Evolutionary conservation across 768 basidiomycete species (phyloP), one percentile per base, ranked within the genome.

Genomic region (Dendrothele bispora): DNA sequence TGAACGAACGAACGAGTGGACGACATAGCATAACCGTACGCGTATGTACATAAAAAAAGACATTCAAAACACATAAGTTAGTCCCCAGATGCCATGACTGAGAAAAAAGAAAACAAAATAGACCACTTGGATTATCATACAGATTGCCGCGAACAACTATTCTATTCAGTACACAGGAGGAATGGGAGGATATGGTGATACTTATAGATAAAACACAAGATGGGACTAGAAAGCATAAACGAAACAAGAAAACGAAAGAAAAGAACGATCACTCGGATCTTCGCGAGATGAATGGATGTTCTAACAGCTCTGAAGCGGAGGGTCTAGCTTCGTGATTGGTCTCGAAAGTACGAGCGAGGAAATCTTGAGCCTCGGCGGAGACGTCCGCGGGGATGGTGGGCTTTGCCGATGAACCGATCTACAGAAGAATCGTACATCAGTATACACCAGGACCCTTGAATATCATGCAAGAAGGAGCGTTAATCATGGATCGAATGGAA

Each of bases 301-400:
- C 77, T 29, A 93, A 74, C 8, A 95, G 72, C 54, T 84, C 86
- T 2, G 75, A 72, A 7, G 93, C 93, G 15, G 86, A 80, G 5
- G 93, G 93, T 41, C 94, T 81, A 24, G 78, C 78, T 54, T 83
- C 77, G 50, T 93, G 86, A 55, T 97, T 80, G 37, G 93, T 70
- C 53, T 93, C 89, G 60, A 98, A 97, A 4, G 95, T 94, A 53
- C 79, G 78, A 21, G 80, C 76, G 39, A 99, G 74, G 70, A 98
- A 95, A 55, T 88, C 85, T 42, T 88, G 86, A 1, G 93, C 93
- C 11, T 95, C 93, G 1, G 82, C 55, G 3, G 92, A 91, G 45
- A 98, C 95, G 61, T 99, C 95, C 1, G 86, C 82, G 1, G 97
- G 97, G 46, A 91, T 91, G 2, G 85, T 72, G 0, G 97, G 95